Conservation (phyloP, 768 basidiomycete species). For the Boletus tomentosulus region DNA sequence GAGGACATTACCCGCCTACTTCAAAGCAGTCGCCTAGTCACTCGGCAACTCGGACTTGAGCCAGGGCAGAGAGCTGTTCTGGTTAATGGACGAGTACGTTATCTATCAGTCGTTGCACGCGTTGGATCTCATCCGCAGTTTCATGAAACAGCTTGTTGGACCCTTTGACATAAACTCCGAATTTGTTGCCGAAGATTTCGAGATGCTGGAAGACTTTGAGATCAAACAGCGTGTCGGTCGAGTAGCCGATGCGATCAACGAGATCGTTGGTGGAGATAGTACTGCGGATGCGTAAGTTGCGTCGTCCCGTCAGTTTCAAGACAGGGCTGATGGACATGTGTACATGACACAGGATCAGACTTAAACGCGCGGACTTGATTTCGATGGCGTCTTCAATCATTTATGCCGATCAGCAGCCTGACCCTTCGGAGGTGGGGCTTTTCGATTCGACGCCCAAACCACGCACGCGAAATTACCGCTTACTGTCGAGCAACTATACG, state of each 20-base stretch:
- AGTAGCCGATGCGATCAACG: conserved; percentile 60
- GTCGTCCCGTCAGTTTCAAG: neutral
- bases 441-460: conserved; percentile 63
- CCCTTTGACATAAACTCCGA: conserved; percentile 51
- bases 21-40: conserved; percentile 43
- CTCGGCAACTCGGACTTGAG: conserved; percentile 51
- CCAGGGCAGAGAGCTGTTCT: conserved; percentile 64
- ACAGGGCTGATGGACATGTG: neutral
- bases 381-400: conserved; percentile 69
- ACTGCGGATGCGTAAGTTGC: conserved; percentile 41
- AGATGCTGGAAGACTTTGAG: conserved; percentile 70
- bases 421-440: conserved; percentile 67
- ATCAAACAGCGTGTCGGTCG: conserved; percentile 63
- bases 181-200: conserved; percentile 71
- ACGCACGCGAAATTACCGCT: conserved; percentile 55
- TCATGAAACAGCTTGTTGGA: conserved; percentile 60
- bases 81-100: conserved; percentile 79
- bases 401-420: conserved; percentile 64
- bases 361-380: conserved; percentile 53
- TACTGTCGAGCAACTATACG: conserved; percentile 62
- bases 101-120: neutral
- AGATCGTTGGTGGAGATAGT: conserved; percentile 39
- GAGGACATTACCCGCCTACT: conserved; percentile 33
- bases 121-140: conserved; percentile 1
- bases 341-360: conserved; percentile 34